phyloP scores from a whole-genome alignment of 352 stramenopile genomes.

The Aphanomyces cochlioides region DNA sequence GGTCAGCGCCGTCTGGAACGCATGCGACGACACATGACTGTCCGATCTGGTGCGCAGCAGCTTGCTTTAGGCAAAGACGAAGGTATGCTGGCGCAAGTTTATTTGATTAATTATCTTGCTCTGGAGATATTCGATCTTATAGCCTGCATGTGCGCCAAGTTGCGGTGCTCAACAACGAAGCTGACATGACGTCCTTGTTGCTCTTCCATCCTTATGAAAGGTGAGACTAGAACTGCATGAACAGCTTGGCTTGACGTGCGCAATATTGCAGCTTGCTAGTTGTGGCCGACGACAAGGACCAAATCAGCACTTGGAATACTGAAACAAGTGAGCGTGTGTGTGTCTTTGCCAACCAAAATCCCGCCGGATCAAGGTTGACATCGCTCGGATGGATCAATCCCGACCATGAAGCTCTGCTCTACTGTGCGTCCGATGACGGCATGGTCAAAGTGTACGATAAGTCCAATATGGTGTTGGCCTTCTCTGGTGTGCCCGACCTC shows the following conservation, averaged over 20 bases:
- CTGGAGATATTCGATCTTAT: slow-evolving; percentile 59
- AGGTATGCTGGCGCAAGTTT: neutral
- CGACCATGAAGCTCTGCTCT: slow-evolving; percentile 87
- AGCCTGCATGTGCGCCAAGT: slow-evolving; percentile 87
- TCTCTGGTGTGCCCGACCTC: slow-evolving; percentile 91
- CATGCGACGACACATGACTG: slow-evolving; percentile 7
- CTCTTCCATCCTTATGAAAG: slow-evolving; percentile 95
- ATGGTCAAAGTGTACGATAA: slow-evolving; percentile 94
- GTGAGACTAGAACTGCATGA: slow-evolving; percentile 67
- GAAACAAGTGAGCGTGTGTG: slow-evolving; percentile 84
- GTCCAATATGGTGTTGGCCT: slow-evolving; percentile 82
- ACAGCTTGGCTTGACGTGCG: slow-evolving; percentile 90
- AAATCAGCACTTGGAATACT: slow-evolving; percentile 95
- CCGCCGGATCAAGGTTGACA: slow-evolving; percentile 86
- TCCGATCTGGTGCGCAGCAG: slow-evolving; percentile 50
- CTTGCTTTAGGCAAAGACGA: slow-evolving; percentile 11
- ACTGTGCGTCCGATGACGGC: slow-evolving; percentile 95
- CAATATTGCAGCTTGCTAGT: slow-evolving; percentile 93
- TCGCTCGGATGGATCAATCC: slow-evolving; percentile 97
- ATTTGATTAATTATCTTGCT: neutral
- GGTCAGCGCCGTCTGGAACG: slow-evolving; percentile 16
- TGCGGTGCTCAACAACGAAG: slow-evolving; percentile 88
- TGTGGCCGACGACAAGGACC: slow-evolving; percentile 92
- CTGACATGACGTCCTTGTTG: slow-evolving; percentile 93
- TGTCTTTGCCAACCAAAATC: slow-evolving; percentile 83